These are phyloP conservation scores for Sphagnurus paluster DNA, from an alignment of 1,284 basidiomycete genomes.

Conservation along the genomic window DNA sequence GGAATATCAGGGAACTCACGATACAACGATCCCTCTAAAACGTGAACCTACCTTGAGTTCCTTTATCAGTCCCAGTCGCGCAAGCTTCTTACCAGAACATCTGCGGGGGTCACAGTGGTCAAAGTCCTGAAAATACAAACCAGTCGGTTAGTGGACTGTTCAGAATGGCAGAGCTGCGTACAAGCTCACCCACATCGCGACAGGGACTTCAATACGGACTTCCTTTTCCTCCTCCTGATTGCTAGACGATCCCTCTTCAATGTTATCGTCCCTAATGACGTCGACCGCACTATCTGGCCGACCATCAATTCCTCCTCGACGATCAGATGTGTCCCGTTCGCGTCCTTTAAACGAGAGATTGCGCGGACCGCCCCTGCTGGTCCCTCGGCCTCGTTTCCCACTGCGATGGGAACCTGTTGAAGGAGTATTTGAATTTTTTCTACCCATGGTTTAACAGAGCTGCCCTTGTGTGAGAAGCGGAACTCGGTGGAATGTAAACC, in stretches of 20 bases:
- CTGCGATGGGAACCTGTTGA: conserved; percentile 25
- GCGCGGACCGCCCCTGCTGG: conserved; percentile 24
- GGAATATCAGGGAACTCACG: conserved; percentile 57
- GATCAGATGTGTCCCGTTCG: conserved; percentile 18
- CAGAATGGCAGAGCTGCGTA: neutral
- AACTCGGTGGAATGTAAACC: too few relatives aligned
- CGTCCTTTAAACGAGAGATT: conserved; percentile 24
- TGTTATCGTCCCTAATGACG: conserved; percentile 33
- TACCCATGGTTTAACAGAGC: conserved; percentile 44
- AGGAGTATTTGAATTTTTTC: conserved; percentile 35
- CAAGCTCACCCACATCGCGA: conserved; percentile 85
- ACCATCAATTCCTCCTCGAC: conserved; percentile 23
- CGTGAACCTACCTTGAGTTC: conserved; percentile 84
- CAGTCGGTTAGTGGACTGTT: neutral
- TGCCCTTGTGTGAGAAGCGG: too few relatives aligned
- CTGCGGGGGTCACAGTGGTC: conserved; percentile 95
- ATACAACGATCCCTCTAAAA: conserved; percentile 91
- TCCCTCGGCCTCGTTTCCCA: conserved; percentile 26
- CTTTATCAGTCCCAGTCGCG: conserved; percentile 83
- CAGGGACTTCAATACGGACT: conserved; percentile 41
- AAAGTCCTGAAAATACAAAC: conserved; percentile 69
- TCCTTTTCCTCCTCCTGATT: conserved; percentile 24
- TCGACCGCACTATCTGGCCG: conserved; percentile 56
- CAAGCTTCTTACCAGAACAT: conserved; percentile 94
- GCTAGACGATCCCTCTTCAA: conserved; percentile 27